Conservation (phyloP, 305 asterid genomes). For the Fraxinus velutina region DNA sequence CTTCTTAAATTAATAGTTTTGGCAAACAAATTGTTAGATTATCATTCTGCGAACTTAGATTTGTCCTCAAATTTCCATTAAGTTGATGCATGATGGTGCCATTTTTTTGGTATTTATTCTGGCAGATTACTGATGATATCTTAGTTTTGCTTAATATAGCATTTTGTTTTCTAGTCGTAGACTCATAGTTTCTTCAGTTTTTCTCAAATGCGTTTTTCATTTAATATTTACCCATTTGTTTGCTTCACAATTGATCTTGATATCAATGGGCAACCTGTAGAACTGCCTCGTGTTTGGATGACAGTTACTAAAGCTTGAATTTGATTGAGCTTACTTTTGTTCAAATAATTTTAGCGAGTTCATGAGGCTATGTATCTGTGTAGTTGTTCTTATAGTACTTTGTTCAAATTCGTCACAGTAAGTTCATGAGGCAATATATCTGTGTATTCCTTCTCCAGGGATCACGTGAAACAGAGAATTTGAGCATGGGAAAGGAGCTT, state of each 20-base stretch:
- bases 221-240: neutral
- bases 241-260: neutral
- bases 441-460: conserved; percentile 38
- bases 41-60: neutral
- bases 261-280: neutral
- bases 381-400: neutral
- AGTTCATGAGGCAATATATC: neutral
- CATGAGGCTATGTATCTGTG: neutral
- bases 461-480: conserved; percentile 38
- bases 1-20: neutral
- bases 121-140: neutral
- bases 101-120: neutral
- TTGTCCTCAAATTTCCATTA: neutral
- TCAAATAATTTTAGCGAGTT: neutral
- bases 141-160: neutral
- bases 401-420: neutral
- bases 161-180: neutral
- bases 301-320: neutral
- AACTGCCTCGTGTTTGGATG: neutral
- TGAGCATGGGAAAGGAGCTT: conserved; percentile 34
- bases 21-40: neutral
- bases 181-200: neutral
- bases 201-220: neutral
- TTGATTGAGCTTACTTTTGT: neutral
- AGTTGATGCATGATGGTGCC: neutral